These are phyloP conservation scores for Tylopilus intermedius DNA, from an alignment of 768 basidiomycete species.

Conservation along the genomic window DNA sequence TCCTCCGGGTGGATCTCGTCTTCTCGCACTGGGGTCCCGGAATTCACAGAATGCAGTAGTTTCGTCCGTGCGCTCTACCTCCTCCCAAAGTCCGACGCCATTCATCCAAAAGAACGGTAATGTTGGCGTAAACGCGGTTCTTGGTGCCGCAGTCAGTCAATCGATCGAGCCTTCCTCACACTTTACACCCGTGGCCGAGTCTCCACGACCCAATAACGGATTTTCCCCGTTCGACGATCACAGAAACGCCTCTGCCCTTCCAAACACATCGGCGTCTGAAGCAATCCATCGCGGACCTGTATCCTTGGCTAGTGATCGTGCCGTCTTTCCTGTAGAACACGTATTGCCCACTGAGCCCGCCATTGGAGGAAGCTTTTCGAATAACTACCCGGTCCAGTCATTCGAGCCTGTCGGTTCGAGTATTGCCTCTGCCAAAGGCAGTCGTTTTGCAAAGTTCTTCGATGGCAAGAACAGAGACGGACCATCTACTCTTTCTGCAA, in stretches of 20 bases:
- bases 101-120: conserved; percentile 23
- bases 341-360: conserved; percentile 11
- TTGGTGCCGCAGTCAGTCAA: conserved; percentile 9
- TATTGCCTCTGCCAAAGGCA: conserved; percentile 60
- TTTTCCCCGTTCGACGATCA: conserved; percentile 59
- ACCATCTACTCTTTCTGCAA: conserved; percentile 29
- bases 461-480: conserved; percentile 61
- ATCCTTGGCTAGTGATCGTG: conserved; percentile 19
- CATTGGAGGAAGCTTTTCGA: conserved; percentile 15
- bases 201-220: conserved; percentile 22
- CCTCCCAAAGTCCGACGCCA: conserved; percentile 23
- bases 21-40: conserved; percentile 37
- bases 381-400: conserved; percentile 11
- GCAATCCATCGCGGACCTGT: conserved; percentile 17
- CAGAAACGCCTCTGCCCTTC: conserved; percentile 8
- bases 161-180: conserved; percentile 18
- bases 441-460: conserved; percentile 84
- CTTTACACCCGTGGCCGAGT: conserved; percentile 8
- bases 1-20: conserved; percentile 37
- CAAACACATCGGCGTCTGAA: conserved; percentile 17
- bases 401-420: conserved; percentile 37
- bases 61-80: conserved; percentile 14
- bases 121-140: conserved; percentile 6
- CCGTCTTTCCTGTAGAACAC: conserved; percentile 23
- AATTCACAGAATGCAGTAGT: conserved; percentile 19